phyloP scores from a whole-genome alignment of 768 basidiomycete species.

The Lentinula sp. region DNA sequence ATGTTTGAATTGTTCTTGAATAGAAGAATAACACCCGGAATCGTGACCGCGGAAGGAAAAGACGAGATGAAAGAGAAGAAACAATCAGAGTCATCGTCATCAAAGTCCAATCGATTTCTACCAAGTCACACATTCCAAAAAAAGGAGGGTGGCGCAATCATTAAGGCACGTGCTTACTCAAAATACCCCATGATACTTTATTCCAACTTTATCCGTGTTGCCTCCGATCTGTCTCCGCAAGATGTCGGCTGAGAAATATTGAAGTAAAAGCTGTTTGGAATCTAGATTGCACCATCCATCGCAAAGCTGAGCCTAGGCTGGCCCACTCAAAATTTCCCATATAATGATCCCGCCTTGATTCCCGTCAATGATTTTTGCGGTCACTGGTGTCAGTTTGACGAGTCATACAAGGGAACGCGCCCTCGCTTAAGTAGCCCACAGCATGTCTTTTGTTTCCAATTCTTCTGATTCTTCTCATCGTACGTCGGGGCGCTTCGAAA shows the following conservation, averaged over 20 bases:
- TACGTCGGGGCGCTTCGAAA: not conserved
- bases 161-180: too few relatives aligned
- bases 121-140: too few relatives aligned
- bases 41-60: too few relatives aligned
- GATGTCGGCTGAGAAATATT: not conserved
- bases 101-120: too few relatives aligned
- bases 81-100: too few relatives aligned
- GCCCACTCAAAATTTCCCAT: not conserved
- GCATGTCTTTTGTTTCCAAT: not conserved
- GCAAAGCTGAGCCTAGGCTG: not conserved
- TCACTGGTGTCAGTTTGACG: not conserved
- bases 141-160: too few relatives aligned
- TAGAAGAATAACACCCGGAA: too few relatives aligned
- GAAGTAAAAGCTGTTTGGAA: not conserved
- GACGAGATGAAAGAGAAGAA: too few relatives aligned
- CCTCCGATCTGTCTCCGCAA: not conserved
- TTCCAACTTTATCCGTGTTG: not conserved
- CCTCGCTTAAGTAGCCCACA: not conserved
- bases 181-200: not conserved
- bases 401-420: not conserved
- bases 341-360: not conserved
- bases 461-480: not conserved
- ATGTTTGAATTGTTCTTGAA: too few relatives aligned
- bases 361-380: not conserved
- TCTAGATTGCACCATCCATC: not conserved